Conservation (phyloP, 129 eudicot genomes). For the Artemisia tridentata region DNA sequence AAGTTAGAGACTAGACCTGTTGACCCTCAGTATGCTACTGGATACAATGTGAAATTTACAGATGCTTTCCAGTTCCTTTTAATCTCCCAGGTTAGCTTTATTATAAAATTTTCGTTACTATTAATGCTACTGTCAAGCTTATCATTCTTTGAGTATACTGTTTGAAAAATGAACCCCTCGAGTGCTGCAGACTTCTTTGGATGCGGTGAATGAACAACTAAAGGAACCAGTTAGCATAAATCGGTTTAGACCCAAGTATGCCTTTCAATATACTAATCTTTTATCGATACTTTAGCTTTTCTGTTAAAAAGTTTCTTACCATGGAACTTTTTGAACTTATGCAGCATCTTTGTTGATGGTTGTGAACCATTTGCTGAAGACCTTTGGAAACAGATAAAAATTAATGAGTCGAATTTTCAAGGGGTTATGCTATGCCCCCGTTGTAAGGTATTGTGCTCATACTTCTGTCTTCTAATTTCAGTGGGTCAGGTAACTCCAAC, state of each 20-base stretch:
- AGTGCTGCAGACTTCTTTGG: conserved; percentile 57
- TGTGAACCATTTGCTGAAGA: conserved; percentile 81
- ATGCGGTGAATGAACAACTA: conserved; percentile 57
- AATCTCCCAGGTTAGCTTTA: conserved; percentile 56
- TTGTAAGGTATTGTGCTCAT: conserved; percentile 60
- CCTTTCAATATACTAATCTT: background rate
- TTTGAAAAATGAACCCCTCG: background rate
- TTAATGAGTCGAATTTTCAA: conserved; percentile 49
- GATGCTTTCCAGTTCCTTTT: conserved; percentile 70
- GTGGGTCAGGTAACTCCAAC: no score
- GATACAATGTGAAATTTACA: conserved; percentile 66
- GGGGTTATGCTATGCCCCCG: conserved; percentile 74
- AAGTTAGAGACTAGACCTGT: conserved; percentile 41
- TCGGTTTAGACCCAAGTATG: conserved; percentile 84
- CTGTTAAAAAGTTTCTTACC: background rate
- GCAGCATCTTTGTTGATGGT: conserved; percentile 73
- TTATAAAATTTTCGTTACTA: no score
- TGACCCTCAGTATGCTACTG: conserved; percentile 64
- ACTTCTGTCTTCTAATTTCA: background rate
- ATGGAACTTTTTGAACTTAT: conserved; percentile 22
- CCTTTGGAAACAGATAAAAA: conserved; percentile 72
- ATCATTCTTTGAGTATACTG: background rate
- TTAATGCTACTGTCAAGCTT: background rate
- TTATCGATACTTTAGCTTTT: conserved; percentile 2
- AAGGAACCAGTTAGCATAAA: conserved; percentile 58